A percentile compares a stretch with the other conserved stretches of the same genome.
These are phyloP conservation scores for Elsinoe australis DNA, from an alignment of 2,329 filamentous ascomycete genomes.

Conservation along the genomic window DNA sequence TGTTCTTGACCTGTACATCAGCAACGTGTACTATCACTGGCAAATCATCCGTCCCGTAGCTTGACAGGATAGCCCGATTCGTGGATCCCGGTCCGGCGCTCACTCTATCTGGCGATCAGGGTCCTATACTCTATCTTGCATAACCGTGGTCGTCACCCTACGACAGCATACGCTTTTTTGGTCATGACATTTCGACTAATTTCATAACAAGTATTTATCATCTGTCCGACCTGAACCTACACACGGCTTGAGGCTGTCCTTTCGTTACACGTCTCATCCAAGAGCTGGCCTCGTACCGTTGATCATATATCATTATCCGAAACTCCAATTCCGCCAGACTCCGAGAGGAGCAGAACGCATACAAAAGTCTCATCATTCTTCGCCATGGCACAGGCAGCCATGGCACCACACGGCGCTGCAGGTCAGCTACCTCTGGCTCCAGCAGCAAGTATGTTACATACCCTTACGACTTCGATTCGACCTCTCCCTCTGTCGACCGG, in stretches of 20 bases:
- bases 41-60: not conserved
- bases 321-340: not conserved
- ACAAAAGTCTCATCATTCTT: not conserved
- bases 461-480: not conserved
- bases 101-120: slow-evolving; percentile 14
- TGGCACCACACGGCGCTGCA: not conserved
- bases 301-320: not conserved
- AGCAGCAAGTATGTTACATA: not conserved
- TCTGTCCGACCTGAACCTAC: not conserved
- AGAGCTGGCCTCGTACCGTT: slow-evolving; percentile 12
- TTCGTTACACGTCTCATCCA: not conserved
- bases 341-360: not conserved
- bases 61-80: slow-evolving; percentile 2
- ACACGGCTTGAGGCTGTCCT: not conserved
- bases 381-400: not conserved
- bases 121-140: slow-evolving; percentile 11
- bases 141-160: slow-evolving; percentile 2
- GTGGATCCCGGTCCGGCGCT: not conserved
- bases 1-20: not conserved
- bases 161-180: not conserved
- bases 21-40: not conserved
- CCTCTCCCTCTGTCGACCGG: not conserved
- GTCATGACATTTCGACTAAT: too few species aligned
- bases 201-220: too few species aligned
- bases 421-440: slow-evolving; percentile 2